phyloP scores from a whole-genome alignment of 2,329 filamentous ascomycete species.

The Onygena corvina region DNA sequence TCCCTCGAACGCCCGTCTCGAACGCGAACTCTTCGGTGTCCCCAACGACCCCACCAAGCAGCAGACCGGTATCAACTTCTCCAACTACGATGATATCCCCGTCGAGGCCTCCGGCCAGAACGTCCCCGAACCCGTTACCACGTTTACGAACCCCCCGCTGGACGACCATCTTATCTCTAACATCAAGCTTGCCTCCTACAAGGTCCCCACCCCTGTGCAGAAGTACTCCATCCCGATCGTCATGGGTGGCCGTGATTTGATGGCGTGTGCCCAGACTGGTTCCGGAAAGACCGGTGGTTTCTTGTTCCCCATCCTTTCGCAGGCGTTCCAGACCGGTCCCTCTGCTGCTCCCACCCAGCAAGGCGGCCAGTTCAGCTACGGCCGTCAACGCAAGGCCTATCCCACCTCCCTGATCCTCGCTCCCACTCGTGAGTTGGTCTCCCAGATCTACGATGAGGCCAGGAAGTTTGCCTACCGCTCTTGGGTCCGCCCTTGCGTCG shows the following conservation, averaged over 20 bases:
- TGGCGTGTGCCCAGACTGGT: constrained; percentile 99
- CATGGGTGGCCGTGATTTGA: constrained; percentile 92
- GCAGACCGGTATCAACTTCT: constrained; percentile 98
- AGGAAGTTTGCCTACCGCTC: constrained; percentile 98
- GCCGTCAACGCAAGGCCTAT: constrained; percentile 93
- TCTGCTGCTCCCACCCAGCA: constrained; percentile 53
- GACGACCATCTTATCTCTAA: constrained; percentile 88
- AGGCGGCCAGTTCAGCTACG: constrained; percentile 55
- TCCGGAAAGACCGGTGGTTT: constrained; percentile 99
- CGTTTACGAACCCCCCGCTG: constrained; percentile 87
- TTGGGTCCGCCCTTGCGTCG: constrained; percentile 95
- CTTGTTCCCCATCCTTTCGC: constrained; percentile 96
- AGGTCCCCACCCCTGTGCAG: constrained; percentile 90
- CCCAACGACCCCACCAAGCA: constrained; percentile 89
- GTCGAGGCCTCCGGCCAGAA: constrained; percentile 92
- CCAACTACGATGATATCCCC: constrained; percentile 99
- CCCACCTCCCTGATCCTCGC: constrained; percentile 92
- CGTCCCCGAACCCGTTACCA: constrained; percentile 79
- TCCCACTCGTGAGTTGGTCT: constrained; percentile 94
- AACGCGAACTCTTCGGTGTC: constrained; percentile 90
- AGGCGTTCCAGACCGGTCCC: constrained; percentile 84
- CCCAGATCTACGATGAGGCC: constrained; percentile 94
- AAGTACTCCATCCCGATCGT: constrained; percentile 99
- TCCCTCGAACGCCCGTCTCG: constrained; percentile 72
- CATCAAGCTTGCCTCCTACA: constrained; percentile 89